Evolutionary conservation across 805 yeast genomes (phyloP).

Genomic region (Wickerhamomyces sydowiorum): DNA sequence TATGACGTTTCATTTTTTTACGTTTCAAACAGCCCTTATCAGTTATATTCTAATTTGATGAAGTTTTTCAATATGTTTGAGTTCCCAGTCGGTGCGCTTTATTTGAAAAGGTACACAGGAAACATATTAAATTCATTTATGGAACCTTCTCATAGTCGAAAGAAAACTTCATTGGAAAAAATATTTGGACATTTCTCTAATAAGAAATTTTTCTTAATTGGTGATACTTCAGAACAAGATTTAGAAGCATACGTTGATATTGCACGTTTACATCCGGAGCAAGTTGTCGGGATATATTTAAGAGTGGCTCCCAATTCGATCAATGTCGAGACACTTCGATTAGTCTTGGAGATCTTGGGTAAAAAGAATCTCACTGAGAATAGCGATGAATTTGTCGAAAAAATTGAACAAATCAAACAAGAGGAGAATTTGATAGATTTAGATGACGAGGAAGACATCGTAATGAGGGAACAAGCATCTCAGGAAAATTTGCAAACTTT

Average conservation of each 20-base stretch:
- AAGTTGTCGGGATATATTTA: constrained; percentile 70
- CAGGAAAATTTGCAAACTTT: constrained; percentile 17
- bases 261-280: constrained; percentile 55
- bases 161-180: constrained; percentile 56
- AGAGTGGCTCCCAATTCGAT: constrained; percentile 69
- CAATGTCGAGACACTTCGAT: constrained; percentile 37
- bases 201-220: constrained; percentile 76
- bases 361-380: constrained; percentile 19
- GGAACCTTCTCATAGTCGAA: constrained; percentile 84
- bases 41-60: constrained; percentile 43
- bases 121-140: constrained; percentile 73
- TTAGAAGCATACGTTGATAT: constrained; percentile 82
- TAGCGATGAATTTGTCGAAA: constrained; percentile 8
- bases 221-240: constrained; percentile 96
- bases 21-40: constrained; percentile 96
- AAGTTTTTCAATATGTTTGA: constrained; percentile 49
- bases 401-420: constrained; percentile 20
- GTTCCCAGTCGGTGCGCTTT: constrained; percentile 78
- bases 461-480: constrained; percentile 11
- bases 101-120: constrained; percentile 82
- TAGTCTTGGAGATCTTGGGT: constrained; percentile 13
- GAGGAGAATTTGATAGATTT: constrained; percentile 24
- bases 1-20: constrained; percentile 67
- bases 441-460: constrained; percentile 15
- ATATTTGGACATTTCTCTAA: constrained; percentile 69